Base-by-base conservation (phyloP, 1,284 basidiomycete genomes). In the Ustilago shanxiensis region DNA sequence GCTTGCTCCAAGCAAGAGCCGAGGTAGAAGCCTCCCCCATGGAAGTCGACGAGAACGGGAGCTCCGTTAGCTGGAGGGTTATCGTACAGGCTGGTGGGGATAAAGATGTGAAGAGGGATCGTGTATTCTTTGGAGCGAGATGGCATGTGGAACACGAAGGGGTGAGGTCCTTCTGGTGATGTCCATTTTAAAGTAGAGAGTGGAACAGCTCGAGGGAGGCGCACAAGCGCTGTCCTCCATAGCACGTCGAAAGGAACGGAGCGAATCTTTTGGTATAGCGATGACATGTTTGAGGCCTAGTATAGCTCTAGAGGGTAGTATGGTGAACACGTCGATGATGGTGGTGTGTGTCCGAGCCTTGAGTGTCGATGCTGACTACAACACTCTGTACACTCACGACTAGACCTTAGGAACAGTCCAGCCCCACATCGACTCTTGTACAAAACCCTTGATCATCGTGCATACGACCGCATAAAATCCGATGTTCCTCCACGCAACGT, bases 11-110 rank as follows among this genome's bases (percentile, higher is more conserved):
- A 26, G 41, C 77, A 75, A 24, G 68, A 71, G 22, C 80, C 80
- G 14, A 79, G 78, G 33, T 77, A 75, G 64, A 82, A 82, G 3
- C 80, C 79, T 47, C 80, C 80, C 22, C 80, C 80, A 54, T 82
- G 80, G 41, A 82, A 82, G 52, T 82, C 79, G 39, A 82, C 64
- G 3, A 80, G 60, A 13, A 72, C 61, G 2, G 80, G 80, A 3
- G 68, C 64, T 8, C 76, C 67, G 1, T 41, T 37, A 1, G 53
- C 50, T 37, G 72, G 57, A 11, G 20, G 5, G 11, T 45, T 37
- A 24, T 66, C 53, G 54, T 66, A 78, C n/a, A 68, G 35, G 26
- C 59, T 37, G 1, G 60, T 54, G 0, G 79, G 75, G 8, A 78
- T 64, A 49, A 77, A 81, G 59, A 81, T 73, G 58, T 78, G 77